Percentiles rank a stretch among this genome's conserved stretches.
Evolutionary conservation across 1,139 yeast species (phyloP).

Genomic region (Candida smagusa): DNA sequence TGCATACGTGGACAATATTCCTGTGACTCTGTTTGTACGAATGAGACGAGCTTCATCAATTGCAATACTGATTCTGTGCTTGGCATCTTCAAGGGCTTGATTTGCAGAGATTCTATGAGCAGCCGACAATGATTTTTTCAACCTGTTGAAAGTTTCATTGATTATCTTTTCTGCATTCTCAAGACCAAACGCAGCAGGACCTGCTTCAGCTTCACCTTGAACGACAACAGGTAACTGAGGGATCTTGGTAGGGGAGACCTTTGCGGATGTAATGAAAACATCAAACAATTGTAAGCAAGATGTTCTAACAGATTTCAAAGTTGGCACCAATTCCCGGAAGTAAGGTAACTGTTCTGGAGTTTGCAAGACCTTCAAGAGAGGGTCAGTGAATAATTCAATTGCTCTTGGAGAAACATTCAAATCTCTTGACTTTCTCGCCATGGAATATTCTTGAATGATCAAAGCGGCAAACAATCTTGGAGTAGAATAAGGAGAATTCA

Average conservation of each 20-base stretch:
- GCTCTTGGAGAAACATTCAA: slow-evolving; percentile 16
- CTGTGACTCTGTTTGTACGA: slow-evolving; percentile 50
- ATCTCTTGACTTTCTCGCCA: slow-evolving; percentile 22
- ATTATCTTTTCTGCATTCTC: slow-evolving; percentile 73
- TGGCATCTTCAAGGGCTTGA: slow-evolving; percentile 77
- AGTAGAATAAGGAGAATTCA: slow-evolving; percentile 69
- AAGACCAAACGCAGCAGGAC: slow-evolving; percentile 86
- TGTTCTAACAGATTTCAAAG: slow-evolving; percentile 78
- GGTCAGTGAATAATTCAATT: slow-evolving; percentile 24
- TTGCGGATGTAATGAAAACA: slow-evolving; percentile 73
- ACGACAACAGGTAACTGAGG: slow-evolving; percentile 88
- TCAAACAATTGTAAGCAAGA: slow-evolving; percentile 82
- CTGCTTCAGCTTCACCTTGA: slow-evolving; percentile 93
- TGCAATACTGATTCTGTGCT: slow-evolving; percentile 61
- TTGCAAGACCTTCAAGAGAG: slow-evolving; percentile 35
- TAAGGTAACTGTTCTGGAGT: slow-evolving; percentile 48
- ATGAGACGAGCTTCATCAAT: slow-evolving; percentile 67
- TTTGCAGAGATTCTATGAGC: slow-evolving; percentile 69
- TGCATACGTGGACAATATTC: slow-evolving; percentile 73
- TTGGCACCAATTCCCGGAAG: slow-evolving; percentile 85
- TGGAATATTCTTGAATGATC: slow-evolving; percentile 71
- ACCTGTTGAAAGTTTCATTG: slow-evolving; percentile 61
- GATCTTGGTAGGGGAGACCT: slow-evolving; percentile 67
- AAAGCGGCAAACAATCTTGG: slow-evolving; percentile 73
- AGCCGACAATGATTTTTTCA: slow-evolving; percentile 64